Base-by-base conservation (phyloP, 345 rosid species). In the Theobroma cacao region DNA sequence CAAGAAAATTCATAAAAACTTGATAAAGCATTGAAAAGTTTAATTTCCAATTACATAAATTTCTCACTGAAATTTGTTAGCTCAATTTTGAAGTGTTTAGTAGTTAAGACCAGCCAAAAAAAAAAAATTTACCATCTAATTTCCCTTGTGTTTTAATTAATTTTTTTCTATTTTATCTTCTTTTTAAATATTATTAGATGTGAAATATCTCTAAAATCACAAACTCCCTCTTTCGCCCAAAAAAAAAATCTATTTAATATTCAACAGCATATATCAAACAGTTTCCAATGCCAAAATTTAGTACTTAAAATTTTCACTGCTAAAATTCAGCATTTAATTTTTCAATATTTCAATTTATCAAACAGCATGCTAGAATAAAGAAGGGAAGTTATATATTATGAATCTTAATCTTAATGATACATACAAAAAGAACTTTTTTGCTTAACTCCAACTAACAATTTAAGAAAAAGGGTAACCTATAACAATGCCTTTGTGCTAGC, bases 201-300 rank as follows among this genome's bases (percentile, higher is more conserved):
- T 65, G n/a, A n/a, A 65, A 65, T 65, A 30, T n/a, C 50, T n/a
- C 71, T 38, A 20, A 65, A 65, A 38, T 63, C 40, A 67, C 13
- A 40, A 40, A 45, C 58, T 17, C 38, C 26, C 40, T 28, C 43
- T 63, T 33, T 63, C 17, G 2, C 45, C 10, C 6, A 53, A n/a
- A 50, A 50, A 8, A 50, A 17, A 17, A 68, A 68, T 14, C 36
- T 68, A 26, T 5, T 65, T 10, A 36, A 65, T 65, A 36, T 65
- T 40, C 70, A 65, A 65, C 70, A 65, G n/a, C 17, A 38, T 3
- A 40, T 9, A 11, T 22, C 50, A 40, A 40, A 40, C 11, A 2
- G 43, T 40, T n/a, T 40, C 30, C 24, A 11, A n/a, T 5, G 70
- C 10, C 3, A n/a, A 26, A 36, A 36, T 22, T 40, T 40, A 12